phyloP scores from a whole-genome alignment of 257 asterid species.

The Nyctanthes arbortristis region DNA sequence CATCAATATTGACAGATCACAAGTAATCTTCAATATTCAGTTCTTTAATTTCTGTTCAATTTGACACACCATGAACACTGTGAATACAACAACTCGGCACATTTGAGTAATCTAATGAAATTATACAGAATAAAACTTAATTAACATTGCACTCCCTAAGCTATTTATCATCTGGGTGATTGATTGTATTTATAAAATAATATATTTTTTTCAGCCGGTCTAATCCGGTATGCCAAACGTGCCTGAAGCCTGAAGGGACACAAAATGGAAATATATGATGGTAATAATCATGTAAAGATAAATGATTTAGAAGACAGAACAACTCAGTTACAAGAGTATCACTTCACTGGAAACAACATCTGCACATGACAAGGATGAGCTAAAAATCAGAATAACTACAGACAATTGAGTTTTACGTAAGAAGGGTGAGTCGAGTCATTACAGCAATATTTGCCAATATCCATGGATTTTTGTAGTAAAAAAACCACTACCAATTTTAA shows the following conservation, averaged over 20 bases:
- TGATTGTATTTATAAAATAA: too few relatives aligned
- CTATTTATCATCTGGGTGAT: too few relatives aligned
- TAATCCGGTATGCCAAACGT: neutral
- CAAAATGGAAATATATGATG: neutral
- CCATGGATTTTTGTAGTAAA: slow-evolving; percentile 27
- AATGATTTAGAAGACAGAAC: neutral
- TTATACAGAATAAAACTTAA: too few relatives aligned
- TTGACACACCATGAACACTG: too few relatives aligned
- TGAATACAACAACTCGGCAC: too few relatives aligned
- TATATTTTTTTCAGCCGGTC: neutral
- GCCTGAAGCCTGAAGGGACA: neutral
- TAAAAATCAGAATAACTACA: slow-evolving; percentile 32
- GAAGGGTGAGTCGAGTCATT: slow-evolving; percentile 23
- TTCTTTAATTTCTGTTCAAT: too few relatives aligned
- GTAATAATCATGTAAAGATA: neutral
- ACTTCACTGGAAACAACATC: slow-evolving; percentile 37
- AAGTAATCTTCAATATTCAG: too few relatives aligned
- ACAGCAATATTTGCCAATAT: slow-evolving; percentile 23
- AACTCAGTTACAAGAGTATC: slow-evolving; percentile 27
- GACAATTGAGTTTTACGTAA: slow-evolving; percentile 36
- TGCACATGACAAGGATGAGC: slow-evolving; percentile 34
- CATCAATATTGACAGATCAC: too few relatives aligned
- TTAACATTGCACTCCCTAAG: neutral
- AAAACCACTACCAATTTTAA: slow-evolving; percentile 29
- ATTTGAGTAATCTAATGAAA: too few relatives aligned